Evolutionary conservation across 148 eudicot genomes (phyloP).

Genomic region (Nepenthes mirabilis): DNA sequence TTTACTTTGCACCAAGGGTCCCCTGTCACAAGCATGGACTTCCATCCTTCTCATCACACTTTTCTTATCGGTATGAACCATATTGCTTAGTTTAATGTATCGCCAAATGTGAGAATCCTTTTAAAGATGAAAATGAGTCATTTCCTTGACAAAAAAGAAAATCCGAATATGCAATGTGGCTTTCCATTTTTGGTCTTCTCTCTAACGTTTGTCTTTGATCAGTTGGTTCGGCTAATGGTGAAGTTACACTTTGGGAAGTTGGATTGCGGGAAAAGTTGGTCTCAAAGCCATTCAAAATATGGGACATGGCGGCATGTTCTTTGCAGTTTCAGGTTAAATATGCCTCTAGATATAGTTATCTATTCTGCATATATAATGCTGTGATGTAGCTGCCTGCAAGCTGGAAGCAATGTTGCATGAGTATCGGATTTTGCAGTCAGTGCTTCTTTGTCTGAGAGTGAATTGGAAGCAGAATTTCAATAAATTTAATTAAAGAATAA

Average conservation of each 20-base stretch:
- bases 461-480: too few species aligned
- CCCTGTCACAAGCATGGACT: conserved; percentile 76
- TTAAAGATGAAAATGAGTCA: too few species aligned
- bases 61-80: conserved; percentile 57
- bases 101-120: too few species aligned
- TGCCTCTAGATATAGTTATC: not conserved
- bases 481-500: too few species aligned
- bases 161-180: not conserved
- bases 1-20: conserved; percentile 71
- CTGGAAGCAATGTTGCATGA: not conserved
- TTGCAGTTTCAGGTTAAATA: conserved; percentile 44
- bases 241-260: conserved; percentile 69
- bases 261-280: conserved; percentile 54
- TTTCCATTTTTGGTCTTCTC: conserved; percentile 1
- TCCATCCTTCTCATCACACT: conserved; percentile 71
- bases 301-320: conserved; percentile 43
- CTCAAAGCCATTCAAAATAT: conserved; percentile 62
- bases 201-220: conserved; percentile 9
- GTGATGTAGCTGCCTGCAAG: not conserved
- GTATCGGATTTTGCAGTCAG: too few species aligned
- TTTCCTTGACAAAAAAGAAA: too few species aligned
- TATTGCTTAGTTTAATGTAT: not conserved
- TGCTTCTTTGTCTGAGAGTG: too few species aligned
- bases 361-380: not conserved
- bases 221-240: conserved; percentile 64